Conservation (phyloP, 441 rosid genomes). For the Arabidopsis lyrata region DNA sequence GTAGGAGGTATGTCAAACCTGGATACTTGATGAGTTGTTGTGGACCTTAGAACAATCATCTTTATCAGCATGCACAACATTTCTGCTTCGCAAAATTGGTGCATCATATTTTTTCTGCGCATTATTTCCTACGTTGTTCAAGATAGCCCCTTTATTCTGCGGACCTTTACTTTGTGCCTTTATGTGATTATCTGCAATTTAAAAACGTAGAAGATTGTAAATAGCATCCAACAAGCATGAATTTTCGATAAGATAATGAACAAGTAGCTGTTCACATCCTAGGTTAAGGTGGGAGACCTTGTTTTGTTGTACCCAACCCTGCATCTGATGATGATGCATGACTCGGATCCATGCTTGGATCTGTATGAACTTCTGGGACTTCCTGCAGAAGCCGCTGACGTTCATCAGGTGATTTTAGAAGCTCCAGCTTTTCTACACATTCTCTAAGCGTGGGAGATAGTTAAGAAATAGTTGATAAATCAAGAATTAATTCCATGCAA, state of each 20-base stretch:
- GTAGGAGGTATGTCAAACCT: conserved; percentile 43
- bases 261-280: conserved; percentile 36
- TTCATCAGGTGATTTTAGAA: conserved; percentile 76
- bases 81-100: conserved; percentile 47
- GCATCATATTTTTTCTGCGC: conserved; percentile 46
- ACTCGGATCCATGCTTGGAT: conserved; percentile 65
- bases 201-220: conserved; percentile 38
- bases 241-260: conserved; percentile 21
- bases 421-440: conserved; percentile 79
- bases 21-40: conserved; percentile 48
- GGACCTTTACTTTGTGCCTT: conserved; percentile 48
- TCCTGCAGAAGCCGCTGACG: conserved; percentile 74
- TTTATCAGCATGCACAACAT: conserved; percentile 44
- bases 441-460: conserved; percentile 84
- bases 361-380: conserved; percentile 73
- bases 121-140: conserved; percentile 50
- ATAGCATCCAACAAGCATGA: conserved; percentile 34
- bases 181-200: conserved; percentile 55
- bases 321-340: conserved; percentile 62
- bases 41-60: conserved; percentile 49
- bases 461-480: conserved; percentile 62
- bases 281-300: conserved; percentile 53
- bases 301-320: conserved; percentile 55
- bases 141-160: conserved; percentile 46
- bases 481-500: conserved; percentile 34